Evolutionary conservation across 805 yeast genomes (phyloP).

Genomic region (Pichia exigua): DNA sequence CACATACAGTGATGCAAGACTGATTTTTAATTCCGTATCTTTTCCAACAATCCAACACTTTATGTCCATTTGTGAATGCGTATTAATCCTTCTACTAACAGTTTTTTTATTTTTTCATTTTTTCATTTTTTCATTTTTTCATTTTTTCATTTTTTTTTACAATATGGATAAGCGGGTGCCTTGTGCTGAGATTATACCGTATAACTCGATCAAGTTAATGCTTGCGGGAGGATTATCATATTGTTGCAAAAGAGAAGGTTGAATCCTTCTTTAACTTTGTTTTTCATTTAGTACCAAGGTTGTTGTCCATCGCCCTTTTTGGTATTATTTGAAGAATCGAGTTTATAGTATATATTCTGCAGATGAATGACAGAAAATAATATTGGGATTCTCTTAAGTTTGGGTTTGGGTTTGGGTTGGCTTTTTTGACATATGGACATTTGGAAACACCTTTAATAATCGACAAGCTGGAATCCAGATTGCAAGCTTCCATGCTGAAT

Average conservation of each 20-base stretch:
- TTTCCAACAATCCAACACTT: not conserved
- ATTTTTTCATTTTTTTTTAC: constrained; percentile 11
- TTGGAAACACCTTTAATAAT: too few relatives aligned
- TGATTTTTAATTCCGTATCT: not conserved
- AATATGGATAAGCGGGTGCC: constrained; percentile 43
- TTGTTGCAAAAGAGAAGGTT: constrained; percentile 26
- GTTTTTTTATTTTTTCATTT: not conserved
- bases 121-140: not conserved
- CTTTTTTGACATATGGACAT: too few relatives aligned
- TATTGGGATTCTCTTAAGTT: too few relatives aligned
- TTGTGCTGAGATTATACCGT: constrained; percentile 67
- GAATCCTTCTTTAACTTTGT: constrained; percentile 5
- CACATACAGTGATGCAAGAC: not conserved
- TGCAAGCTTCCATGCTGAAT: too few relatives aligned
- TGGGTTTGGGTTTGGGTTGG: too few relatives aligned
- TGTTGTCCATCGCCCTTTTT: not conserved
- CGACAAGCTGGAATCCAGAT: too few relatives aligned
- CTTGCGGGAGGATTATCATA: constrained; percentile 71
- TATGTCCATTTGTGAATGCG: not conserved
- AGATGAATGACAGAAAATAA: too few relatives aligned
- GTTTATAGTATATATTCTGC: too few relatives aligned
- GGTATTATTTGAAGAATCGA: not conserved
- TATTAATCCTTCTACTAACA: not conserved
- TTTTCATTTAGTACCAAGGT: not conserved
- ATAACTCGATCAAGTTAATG: constrained; percentile 72